Percentiles rank a stretch among this genome's conserved stretches.
Evolutionary conservation across 306 rosid genomes (phyloP).

Genomic region (Vigna hirtella): DNA sequence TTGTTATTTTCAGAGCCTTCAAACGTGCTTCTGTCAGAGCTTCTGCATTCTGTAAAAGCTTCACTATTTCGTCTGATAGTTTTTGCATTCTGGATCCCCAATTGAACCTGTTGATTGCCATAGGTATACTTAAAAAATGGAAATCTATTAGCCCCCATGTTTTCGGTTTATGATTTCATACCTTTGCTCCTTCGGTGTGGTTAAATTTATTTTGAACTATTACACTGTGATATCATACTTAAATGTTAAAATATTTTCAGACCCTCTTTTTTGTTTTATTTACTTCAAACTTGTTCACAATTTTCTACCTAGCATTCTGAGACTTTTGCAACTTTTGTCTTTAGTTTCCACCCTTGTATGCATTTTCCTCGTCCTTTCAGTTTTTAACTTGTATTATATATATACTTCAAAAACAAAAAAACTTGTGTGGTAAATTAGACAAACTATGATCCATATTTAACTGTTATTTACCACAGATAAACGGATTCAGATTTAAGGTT

Average conservation of each 20-base stretch:
- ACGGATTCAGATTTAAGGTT: background rate
- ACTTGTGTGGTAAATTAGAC: background rate
- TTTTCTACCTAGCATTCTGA: background rate
- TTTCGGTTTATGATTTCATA: conserved; percentile 2
- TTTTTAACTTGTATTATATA: background rate
- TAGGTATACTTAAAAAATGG: too few relatives aligned
- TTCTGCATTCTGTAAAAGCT: conserved; percentile 58
- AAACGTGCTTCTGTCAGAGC: conserved; percentile 63
- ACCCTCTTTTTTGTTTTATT: background rate
- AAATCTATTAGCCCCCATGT: background rate
- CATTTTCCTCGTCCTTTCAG: background rate
- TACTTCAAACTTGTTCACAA: background rate
- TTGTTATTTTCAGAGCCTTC: conserved; percentile 73
- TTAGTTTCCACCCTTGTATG: background rate
- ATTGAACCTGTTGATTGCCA: conserved; percentile 58
- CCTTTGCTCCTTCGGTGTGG: background rate
- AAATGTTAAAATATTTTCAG: too few relatives aligned
- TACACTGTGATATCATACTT: too few relatives aligned
- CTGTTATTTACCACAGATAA: background rate
- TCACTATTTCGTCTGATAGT: conserved; percentile 60
- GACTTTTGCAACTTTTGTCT: background rate
- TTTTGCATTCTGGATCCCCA: conserved; percentile 77
- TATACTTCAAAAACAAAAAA: background rate
- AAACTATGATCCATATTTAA: background rate
- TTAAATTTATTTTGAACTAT: too few relatives aligned